A percentile compares a stretch with the other conserved stretches of the same genome.
These are phyloP conservation scores for Pyrenochaeta sp. DNA, from an alignment of 2,329 filamentous ascomycete species.

Conservation along the genomic window DNA sequence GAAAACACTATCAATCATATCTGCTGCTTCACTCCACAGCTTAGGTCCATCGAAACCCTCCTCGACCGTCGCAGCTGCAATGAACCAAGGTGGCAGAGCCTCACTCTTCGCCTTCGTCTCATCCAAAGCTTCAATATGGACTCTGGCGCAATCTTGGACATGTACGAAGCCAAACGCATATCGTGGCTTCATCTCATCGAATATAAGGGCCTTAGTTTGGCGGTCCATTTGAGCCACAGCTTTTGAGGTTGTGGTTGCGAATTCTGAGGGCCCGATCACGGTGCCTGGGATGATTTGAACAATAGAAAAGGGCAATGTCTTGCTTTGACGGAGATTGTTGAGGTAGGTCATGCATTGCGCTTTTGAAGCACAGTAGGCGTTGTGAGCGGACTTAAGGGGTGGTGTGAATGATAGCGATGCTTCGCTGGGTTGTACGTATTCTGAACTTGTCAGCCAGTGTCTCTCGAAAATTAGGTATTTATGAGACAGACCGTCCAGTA, in stretches of 20 bases:
- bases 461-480: no score
- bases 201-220: slow-evolving; percentile 42
- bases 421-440: slow-evolving; percentile 33
- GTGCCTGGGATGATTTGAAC: slow-evolving; percentile 46
- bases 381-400: slow-evolving; percentile 39
- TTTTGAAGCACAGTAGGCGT: slow-evolving; percentile 46
- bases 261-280: slow-evolving; percentile 44
- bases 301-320: slow-evolving; percentile 35
- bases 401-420: slow-evolving; percentile 32
- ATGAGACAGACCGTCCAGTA: slow-evolving; percentile 24
- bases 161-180: slow-evolving; percentile 49
- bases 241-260: slow-evolving; percentile 26
- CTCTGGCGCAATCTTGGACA: slow-evolving; percentile 40
- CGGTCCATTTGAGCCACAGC: slow-evolving; percentile 39
- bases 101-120: slow-evolving; percentile 21
- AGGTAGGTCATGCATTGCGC: slow-evolving; percentile 45
- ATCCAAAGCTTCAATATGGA: slow-evolving; percentile 43
- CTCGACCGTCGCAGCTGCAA: slow-evolving; percentile 37
- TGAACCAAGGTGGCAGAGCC: slow-evolving; percentile 36
- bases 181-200: slow-evolving; percentile 38
- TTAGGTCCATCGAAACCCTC: slow-evolving; percentile 23
- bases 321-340: slow-evolving; percentile 18
- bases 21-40: slow-evolving; percentile 35
- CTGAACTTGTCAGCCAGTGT: slow-evolving; percentile 11
- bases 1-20: slow-evolving; percentile 32